Evolutionary conservation across 2,329 filamentous ascomycete species (phyloP), one percentile per base, ranked within the genome.

Genomic region (Nigrospora sphaerica): DNA sequence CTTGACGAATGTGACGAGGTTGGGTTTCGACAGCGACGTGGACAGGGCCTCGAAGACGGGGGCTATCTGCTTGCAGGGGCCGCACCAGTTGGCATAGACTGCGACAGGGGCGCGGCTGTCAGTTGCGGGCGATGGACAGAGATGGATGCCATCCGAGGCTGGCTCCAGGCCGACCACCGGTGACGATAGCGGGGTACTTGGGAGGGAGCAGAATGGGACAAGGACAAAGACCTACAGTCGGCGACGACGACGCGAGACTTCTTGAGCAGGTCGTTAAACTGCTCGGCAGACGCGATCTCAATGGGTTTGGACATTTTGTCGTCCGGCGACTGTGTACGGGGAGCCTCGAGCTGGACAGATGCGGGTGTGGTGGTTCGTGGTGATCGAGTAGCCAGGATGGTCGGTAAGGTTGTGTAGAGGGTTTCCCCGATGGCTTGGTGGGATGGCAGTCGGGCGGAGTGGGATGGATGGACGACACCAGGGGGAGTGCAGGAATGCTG

Each of bases 41-140:
- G 90, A 83, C 42, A 96, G 78, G 62, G 83, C 72, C 59, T 93
- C 87, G 71, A 88, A 96, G 52, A 90, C 67, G 16, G 91, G 88
- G 6, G 86, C 86, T 54, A 97, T 90, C 53, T 80, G 75, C 58
- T 88, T 86, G 78, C 90, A 95, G 60, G 89, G 86, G 32, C 73
- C 83, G 62, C 87, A 95, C 84, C 86, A 93, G 60, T 88, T 84
- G 59, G 90, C 88, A 60, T 88, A 92, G 75, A 96, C 89, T 95
- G 28, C 18, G 28, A 42, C 11, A 19, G 32, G 16, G 28, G 32
- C 32, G 16, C 32, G 41, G 35, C 17, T 33, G 39, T 39, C 43
- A 44, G 39, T 44, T 46, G 31, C 52, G 45, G 36, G 46, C 32
- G 46, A 50, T 28, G 7, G 5, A 28, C 23, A 28, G 6, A 28